Evolutionary conservation across 2,329 filamentous ascomycete genomes (phyloP).

Genomic region (Phialophora expanda): DNA sequence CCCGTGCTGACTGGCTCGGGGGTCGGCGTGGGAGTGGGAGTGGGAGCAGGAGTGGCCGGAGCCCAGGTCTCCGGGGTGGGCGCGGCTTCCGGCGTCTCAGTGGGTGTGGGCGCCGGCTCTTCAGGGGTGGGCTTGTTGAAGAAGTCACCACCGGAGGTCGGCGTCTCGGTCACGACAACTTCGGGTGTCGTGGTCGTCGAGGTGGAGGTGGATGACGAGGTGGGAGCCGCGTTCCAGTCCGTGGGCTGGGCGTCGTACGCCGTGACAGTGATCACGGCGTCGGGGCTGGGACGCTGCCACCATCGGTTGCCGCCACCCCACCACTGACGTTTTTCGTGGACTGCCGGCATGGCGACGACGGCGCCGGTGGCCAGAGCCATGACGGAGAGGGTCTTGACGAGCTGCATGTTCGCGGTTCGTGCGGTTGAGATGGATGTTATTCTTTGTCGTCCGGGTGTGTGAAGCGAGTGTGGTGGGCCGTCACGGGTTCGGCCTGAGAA

Average conservation of each 20-base stretch:
- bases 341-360: slow-evolving; percentile 42
- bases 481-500: slow-evolving; percentile 12
- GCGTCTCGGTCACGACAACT: not conserved
- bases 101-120: not conserved
- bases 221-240: slow-evolving; percentile 8
- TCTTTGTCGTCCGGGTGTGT: not conserved
- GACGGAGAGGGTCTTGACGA: slow-evolving; percentile 41
- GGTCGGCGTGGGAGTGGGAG: slow-evolving; percentile 5
- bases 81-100: slow-evolving; percentile 58
- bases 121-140: slow-evolving; percentile 9
- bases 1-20: slow-evolving; percentile 7
- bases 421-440: slow-evolving; percentile 1
- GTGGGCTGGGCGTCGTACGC: slow-evolving; percentile 14
- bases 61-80: slow-evolving; percentile 45
- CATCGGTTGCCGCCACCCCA: slow-evolving; percentile 21
- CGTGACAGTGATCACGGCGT: slow-evolving; percentile 28
- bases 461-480: slow-evolving; percentile 1
- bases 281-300: slow-evolving; percentile 25
- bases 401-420: slow-evolving; percentile 30
- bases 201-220: slow-evolving; percentile 11
- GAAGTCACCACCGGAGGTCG: not conserved
- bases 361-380: slow-evolving; percentile 41
- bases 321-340: slow-evolving; percentile 27
- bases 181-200: slow-evolving; percentile 3
- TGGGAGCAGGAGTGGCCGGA: slow-evolving; percentile 10